Evolutionary conservation across 1,139 yeast genomes (phyloP), one percentile per base, ranked within the genome.

Genomic region (Sugiyamaella neomexicana): DNA sequence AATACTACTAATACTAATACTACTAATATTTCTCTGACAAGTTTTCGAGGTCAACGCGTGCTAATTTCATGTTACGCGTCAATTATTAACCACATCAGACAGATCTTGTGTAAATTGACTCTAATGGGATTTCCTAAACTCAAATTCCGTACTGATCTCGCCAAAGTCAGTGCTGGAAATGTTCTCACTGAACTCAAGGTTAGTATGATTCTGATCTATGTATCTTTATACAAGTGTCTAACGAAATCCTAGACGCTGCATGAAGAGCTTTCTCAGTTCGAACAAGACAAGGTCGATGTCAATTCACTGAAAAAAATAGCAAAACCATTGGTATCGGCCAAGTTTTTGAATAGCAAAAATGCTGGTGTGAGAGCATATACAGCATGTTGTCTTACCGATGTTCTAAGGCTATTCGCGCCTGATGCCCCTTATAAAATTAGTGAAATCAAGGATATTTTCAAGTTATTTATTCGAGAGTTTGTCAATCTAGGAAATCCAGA

Each of bases 351-450:
- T 40, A 86, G 86, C 64, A 74, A 81, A 52, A 89, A 89, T 64
- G 61, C 70, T 2, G 95, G 95, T 2, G 83, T 90, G 2, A 86
- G 84, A 61, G 83, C 91, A 0, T 81, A 77, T 57, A 79, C 80
- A 1, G 84, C 95, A 15, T 86, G 96, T 65, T 83, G 95, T 58
- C 62, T 90, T 9, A 79, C 91, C 2, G 96, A 90, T 67, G 75
- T 91, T 12, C 71, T 91, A 43, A 77, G 96, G 57, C 71, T 90
- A 9, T 85, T 78, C 66, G 97, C 97, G 0, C 97, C 97, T 0
- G 89, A 90, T 69, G 96, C 97, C 4, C 97, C 98, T 5, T 90
- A 80, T 69, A 82, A 88, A 1, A 82, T 83, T 36, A 62, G 72
- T 1, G 85, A 86, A 60, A 72, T 90, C 32, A 74, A 82, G 63